phyloP scores from a whole-genome alignment of 2,329 filamentous ascomycete genomes.

The Alternaria brassicae region DNA sequence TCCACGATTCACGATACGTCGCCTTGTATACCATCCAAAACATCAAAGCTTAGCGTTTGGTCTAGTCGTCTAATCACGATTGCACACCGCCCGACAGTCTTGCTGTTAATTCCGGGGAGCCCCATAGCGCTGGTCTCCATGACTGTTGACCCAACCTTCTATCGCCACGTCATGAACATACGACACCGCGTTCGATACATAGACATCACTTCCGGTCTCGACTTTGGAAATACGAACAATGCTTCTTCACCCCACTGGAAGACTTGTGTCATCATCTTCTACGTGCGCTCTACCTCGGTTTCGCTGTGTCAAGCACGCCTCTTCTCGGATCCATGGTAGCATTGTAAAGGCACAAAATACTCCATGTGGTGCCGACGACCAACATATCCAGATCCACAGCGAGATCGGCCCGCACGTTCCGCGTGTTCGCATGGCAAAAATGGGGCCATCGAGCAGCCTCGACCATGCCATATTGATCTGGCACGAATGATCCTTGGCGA shows the following conservation, averaged over 20 bases:
- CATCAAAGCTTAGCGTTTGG: not conserved
- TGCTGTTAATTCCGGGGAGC: not conserved
- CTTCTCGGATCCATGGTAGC: not conserved
- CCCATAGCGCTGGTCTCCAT: not conserved
- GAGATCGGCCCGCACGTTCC: slow-evolving; percentile 9
- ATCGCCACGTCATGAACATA: not conserved
- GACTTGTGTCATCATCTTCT: not conserved
- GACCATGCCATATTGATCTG: not conserved
- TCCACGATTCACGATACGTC: not conserved
- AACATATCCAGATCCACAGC: not conserved
- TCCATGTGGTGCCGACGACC: slow-evolving; percentile 1
- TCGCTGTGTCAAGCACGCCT: not conserved
- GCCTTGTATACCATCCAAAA: not conserved
- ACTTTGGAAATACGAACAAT: not conserved
- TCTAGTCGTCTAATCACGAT: not conserved
- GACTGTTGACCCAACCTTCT: not conserved
- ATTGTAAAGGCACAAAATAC: not conserved
- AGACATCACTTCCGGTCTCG: not conserved
- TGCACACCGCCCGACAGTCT: not conserved
- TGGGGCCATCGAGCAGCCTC: slow-evolving; percentile 2
- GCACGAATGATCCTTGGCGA: not conserved
- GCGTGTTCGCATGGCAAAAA: slow-evolving; percentile 13
- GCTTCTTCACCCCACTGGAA: not conserved
- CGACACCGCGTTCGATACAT: not conserved
- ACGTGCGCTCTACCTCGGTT: not conserved